Percentiles rank a stretch among this genome's conserved stretches.
These are phyloP conservation scores for Eutrema japonicum DNA, from an alignment of 345 rosid genomes.

Conservation along the genomic window DNA sequence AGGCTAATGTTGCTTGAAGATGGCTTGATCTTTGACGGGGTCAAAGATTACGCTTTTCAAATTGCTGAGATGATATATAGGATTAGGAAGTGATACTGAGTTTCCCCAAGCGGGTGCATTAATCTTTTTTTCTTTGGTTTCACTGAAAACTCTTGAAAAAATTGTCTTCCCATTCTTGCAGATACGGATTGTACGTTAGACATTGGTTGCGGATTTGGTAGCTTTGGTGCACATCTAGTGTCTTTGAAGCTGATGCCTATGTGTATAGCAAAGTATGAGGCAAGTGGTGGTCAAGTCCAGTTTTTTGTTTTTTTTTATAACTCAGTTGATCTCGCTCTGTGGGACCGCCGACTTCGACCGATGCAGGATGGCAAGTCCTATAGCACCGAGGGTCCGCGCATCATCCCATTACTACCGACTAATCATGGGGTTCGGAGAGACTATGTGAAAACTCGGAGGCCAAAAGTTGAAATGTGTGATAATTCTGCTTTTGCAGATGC, in stretches of 20 bases:
- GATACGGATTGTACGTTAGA: constrained; percentile 74
- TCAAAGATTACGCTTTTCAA: constrained; percentile 90
- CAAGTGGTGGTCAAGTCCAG: constrained; percentile 71
- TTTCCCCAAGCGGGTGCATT: constrained; percentile 78
- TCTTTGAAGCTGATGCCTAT: constrained; percentile 77
- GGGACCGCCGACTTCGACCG: too few relatives aligned
- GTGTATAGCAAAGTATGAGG: constrained; percentile 88
- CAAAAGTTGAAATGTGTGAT: too few relatives aligned
- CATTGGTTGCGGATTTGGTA: constrained; percentile 96
- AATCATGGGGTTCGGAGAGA: accelerated
- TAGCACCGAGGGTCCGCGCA: too few relatives aligned
- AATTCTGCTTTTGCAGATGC: too few relatives aligned
- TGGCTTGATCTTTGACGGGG: constrained; percentile 81
- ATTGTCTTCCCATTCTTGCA: constrained; percentile 32
- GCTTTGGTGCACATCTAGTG: constrained; percentile 90
- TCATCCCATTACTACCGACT: too few relatives aligned
- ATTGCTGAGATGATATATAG: constrained; percentile 84
- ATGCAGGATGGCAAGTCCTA: too few relatives aligned
- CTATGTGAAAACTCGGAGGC: too few relatives aligned
- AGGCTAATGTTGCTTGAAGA: constrained; percentile 93
- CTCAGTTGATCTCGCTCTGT: too few relatives aligned
- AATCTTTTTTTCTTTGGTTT: neutral
- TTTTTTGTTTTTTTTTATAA: too few relatives aligned
- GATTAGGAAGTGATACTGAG: constrained; percentile 84
- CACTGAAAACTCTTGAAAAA: neutral